Base-by-base conservation (phyloP, 2,329 filamentous ascomycete genomes). In the Lasiodiplodia gonubiensis region DNA sequence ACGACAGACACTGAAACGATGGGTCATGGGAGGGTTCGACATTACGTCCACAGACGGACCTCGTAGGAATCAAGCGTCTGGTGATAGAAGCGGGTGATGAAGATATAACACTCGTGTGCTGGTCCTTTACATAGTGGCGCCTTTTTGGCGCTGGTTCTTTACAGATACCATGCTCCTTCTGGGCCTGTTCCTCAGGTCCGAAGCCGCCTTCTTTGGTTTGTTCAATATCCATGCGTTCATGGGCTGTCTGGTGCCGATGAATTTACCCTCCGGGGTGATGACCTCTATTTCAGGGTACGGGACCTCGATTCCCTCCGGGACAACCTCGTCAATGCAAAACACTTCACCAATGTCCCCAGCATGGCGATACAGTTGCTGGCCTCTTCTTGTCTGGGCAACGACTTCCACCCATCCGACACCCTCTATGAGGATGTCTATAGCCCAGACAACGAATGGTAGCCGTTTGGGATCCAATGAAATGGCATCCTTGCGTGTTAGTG, bases 391-490 rank as follows among this genome's bases (percentile, higher is more conserved):
- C 79, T 99, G 94, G 3, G 90, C 90, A 0, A 89, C 89, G 49
- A 99, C 79, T 79, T 99, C 95, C 2, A 99, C 86, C 92, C 96
- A 99, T 8, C 95, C 95, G 30, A 93, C 90, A 2, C 95, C 93
- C 77, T 98, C 94, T 60, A 99, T 89, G 16, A 99, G 82, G 27
- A 99, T 88, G 75, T 99, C 96, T 0, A 90, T 86, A 10, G 90
- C 88, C 69, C 95, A 85, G 2, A 98, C 88, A 16, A 87, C 86
- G 78, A 94, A 99, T 0, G 93, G 92, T 4, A 98, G 82, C 18
- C 84, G 81, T 2, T 92, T 88, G 0, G 90, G 85, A 67, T 86
- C 88, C 54, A 90, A 82, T 48, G 85, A 88, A 53, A 85, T 85
- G 2, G 87, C 91, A 60, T 86, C 83, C 68, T 84, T 86, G 37